Conservation (phyloP, 2,329 filamentous ascomycete genomes). For the Capronia coronata region DNA sequence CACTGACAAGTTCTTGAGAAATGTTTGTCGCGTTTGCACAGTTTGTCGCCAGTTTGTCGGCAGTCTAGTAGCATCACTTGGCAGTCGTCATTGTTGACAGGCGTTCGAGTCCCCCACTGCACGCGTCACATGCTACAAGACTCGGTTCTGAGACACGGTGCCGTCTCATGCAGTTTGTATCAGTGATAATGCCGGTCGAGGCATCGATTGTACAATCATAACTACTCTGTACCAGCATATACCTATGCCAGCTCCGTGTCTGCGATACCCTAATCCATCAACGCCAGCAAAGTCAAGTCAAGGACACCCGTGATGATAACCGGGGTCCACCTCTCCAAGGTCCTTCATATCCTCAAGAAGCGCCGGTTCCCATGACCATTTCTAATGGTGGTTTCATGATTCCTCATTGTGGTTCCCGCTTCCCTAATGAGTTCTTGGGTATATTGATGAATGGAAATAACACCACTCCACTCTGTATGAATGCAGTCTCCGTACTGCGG, state of each 20-base stretch:
- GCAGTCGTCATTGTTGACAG: slow-evolving; percentile 18
- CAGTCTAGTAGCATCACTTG: neutral
- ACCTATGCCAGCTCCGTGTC: neutral
- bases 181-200: neutral
- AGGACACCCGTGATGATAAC: neutral
- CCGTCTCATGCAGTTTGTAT: neutral
- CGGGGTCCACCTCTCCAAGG: slow-evolving; percentile 18
- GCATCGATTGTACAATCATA: neutral
- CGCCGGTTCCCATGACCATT: slow-evolving; percentile 14
- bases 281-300: slow-evolving; percentile 3
- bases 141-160: too few relatives aligned
- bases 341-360: slow-evolving; percentile 60
- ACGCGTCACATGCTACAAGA: slow-evolving; percentile 22
- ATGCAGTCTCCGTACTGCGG: slow-evolving; percentile 1
- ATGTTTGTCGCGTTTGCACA: slow-evolving; percentile 18
- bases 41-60: neutral
- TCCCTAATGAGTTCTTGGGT: slow-evolving; percentile 29
- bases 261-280: neutral
- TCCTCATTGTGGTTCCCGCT: slow-evolving; percentile 19
- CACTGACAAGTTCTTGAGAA: neutral
- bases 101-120: too few relatives aligned
- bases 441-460: slow-evolving; percentile 22
- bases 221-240: neutral
- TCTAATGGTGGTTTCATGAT: slow-evolving; percentile 8
- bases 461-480: neutral